Percentiles rank a stretch among this genome's conserved stretches.
These are phyloP conservation scores for Pseudotsuga menziesii DNA, from an alignment of 75 land plant species.

Conservation along the genomic window DNA sequence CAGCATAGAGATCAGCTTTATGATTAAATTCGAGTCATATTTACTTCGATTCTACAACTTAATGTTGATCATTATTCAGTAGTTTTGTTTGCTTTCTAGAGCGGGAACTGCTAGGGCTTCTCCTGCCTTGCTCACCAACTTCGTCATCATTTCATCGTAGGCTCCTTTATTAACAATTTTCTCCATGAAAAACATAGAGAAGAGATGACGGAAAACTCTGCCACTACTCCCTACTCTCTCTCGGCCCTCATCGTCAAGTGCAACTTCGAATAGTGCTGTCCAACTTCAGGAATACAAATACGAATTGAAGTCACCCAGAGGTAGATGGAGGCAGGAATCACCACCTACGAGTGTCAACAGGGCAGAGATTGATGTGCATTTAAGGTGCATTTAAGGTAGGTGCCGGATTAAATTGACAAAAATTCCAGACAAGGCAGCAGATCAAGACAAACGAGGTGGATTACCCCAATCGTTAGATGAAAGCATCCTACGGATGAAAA, in stretches of 20 bases:
- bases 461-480: too few species aligned
- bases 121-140: constrained; percentile 59
- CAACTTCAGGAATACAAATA: too few species aligned
- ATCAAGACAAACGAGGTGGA: too few species aligned
- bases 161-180: not conserved
- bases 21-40: constrained; percentile 3
- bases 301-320: too few species aligned
- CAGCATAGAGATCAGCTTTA: constrained; percentile 25
- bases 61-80: constrained; percentile 30
- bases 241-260: constrained; percentile 58
- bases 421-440: too few species aligned
- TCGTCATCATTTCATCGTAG: not conserved
- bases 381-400: too few species aligned
- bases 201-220: constrained; percentile 51
- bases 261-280: too few species aligned
- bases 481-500: too few species aligned
- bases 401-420: too few species aligned
- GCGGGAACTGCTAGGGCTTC: constrained; percentile 72
- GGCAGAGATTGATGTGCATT: too few species aligned
- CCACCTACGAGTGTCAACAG: too few species aligned
- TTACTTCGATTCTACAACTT: not conserved
- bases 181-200: constrained; percentile 37
- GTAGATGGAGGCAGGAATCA: too few species aligned
- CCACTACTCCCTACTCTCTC: constrained; percentile 79
- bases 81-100: constrained; percentile 47